Percentiles rank a stretch among this genome's conserved stretches.
phyloP scores from a whole-genome alignment of 192 early-diverging fungal genomes.

The Mortierella antarctica region DNA sequence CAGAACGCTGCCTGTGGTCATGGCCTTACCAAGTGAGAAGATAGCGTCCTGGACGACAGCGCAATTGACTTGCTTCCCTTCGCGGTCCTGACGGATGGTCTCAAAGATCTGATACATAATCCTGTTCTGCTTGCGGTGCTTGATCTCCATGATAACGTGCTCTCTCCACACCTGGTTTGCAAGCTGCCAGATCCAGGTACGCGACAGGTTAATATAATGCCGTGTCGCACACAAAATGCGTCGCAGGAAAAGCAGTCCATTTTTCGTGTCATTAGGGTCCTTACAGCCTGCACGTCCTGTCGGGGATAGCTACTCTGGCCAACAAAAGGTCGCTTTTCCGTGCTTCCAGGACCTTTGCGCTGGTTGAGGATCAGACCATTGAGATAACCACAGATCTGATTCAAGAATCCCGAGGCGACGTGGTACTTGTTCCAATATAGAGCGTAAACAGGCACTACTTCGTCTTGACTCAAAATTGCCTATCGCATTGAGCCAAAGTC shows the following conservation, averaged over 20 bases:
- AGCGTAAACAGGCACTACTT: constrained; percentile 76
- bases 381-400: constrained; percentile 77
- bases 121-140: constrained; percentile 67
- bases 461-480: constrained; percentile 71
- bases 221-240: background rate
- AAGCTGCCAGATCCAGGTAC: constrained; percentile 54
- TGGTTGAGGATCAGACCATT: constrained; percentile 66
- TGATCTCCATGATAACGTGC: constrained; percentile 69
- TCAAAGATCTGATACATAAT: constrained; percentile 78
- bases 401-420: constrained; percentile 66
- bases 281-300: constrained; percentile 75
- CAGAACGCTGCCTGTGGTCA: background rate
- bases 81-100: constrained; percentile 72
- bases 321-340: constrained; percentile 51
- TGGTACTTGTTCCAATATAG: constrained; percentile 73
- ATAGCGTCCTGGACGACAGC: constrained; percentile 64
- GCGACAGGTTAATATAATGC: background rate
- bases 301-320: constrained; percentile 62
- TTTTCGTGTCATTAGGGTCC: constrained; percentile 17
- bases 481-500: constrained; percentile 15
- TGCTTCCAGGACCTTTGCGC: constrained; percentile 38
- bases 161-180: constrained; percentile 81
- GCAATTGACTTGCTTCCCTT: constrained; percentile 68
- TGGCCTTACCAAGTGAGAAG: constrained; percentile 67
- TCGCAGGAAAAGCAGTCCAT: constrained; percentile 7